Conservation (phyloP, 176 grass and related monocot species). For the Zea luxurians region DNA sequence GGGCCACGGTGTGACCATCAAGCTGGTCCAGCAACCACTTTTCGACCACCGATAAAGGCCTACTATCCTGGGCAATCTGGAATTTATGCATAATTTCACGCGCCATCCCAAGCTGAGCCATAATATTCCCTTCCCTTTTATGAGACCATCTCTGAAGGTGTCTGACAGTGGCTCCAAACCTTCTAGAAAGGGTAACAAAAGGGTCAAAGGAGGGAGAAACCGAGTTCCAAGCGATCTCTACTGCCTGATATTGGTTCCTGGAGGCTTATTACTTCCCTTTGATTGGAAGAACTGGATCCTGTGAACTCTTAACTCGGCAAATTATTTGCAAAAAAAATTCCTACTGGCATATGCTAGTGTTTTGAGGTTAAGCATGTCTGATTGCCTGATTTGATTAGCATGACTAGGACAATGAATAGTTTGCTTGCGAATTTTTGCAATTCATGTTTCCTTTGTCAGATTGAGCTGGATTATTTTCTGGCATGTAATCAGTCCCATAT, state of each 20-base stretch:
- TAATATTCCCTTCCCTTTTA: too few relatives aligned
- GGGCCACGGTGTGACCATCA: too few relatives aligned
- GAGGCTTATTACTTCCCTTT: neutral
- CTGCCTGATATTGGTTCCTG: neutral
- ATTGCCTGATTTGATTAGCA: neutral
- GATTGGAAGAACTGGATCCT: neutral
- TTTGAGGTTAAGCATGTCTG: neutral
- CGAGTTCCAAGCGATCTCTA: too few relatives aligned
- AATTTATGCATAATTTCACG: too few relatives aligned
- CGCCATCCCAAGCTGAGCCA: too few relatives aligned
- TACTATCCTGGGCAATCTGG: too few relatives aligned
- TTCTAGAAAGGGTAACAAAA: too few relatives aligned
- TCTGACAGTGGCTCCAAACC: too few relatives aligned
- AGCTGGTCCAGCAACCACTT: too few relatives aligned
- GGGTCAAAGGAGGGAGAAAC: too few relatives aligned
- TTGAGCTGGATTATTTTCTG: slow-evolving; percentile 13
- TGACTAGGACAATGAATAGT: neutral
- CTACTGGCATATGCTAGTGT: neutral
- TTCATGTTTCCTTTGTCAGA: neutral
- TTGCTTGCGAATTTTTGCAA: neutral
- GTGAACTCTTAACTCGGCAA: neutral
- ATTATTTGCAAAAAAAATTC: neutral
- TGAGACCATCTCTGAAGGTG: too few relatives aligned
- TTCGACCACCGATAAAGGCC: too few relatives aligned
- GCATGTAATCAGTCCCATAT: neutral